Percentiles rank a stretch among this genome's conserved stretches.
Evolutionary conservation across 192 early-diverging fungal species (phyloP).

Genomic region (Umbelopsis vinacea): DNA sequence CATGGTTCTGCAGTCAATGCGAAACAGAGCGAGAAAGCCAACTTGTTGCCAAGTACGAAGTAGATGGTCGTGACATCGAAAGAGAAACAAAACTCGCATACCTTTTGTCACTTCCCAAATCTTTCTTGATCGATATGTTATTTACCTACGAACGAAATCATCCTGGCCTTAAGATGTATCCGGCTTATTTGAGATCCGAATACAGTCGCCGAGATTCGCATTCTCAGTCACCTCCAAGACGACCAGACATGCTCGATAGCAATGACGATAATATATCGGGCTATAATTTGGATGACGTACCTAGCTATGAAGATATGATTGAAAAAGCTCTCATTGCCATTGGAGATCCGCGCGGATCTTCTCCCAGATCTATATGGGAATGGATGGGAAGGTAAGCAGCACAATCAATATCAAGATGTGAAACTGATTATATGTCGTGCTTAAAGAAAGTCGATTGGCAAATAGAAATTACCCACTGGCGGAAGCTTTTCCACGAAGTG

Average conservation of each 20-base stretch:
- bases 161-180: slow-evolving; percentile 34
- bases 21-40: slow-evolving; percentile 20
- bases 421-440: neutral
- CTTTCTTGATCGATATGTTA: slow-evolving; percentile 32
- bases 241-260: neutral
- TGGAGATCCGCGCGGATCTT: slow-evolving; percentile 44
- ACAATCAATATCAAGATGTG: neutral
- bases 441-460: neutral
- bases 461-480: slow-evolving; percentile 49
- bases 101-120: slow-evolving; percentile 29
- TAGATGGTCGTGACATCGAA: slow-evolving; percentile 8
- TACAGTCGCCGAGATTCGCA: slow-evolving; percentile 8
- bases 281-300: slow-evolving; percentile 38
- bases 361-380: slow-evolving; percentile 49
- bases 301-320: slow-evolving; percentile 59
- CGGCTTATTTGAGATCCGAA: slow-evolving; percentile 26
- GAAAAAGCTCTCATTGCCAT: slow-evolving; percentile 48
- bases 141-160: slow-evolving; percentile 33
- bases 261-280: slow-evolving; percentile 10
- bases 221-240: neutral
- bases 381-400: slow-evolving; percentile 48
- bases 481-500: slow-evolving; percentile 48
- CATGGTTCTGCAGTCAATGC: slow-evolving; percentile 39
- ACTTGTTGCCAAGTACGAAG: slow-evolving; percentile 3
- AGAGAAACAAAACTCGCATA: slow-evolving; percentile 31